These are phyloP conservation scores for Zasmidium citrigriseum DNA, from an alignment of 2,329 filamentous ascomycete species.

Conservation along the genomic window DNA sequence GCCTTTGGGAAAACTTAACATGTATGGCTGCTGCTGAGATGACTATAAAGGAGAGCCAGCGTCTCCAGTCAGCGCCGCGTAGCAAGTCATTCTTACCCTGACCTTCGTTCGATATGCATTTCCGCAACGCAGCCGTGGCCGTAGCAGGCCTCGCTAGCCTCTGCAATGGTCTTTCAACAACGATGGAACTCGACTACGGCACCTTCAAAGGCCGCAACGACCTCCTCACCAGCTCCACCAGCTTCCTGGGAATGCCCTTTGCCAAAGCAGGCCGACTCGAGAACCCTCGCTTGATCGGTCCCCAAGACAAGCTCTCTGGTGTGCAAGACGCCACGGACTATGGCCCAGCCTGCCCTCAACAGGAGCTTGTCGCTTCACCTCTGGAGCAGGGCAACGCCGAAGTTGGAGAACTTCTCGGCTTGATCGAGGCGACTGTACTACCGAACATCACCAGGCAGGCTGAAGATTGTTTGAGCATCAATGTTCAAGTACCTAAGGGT, in stretches of 20 bases:
- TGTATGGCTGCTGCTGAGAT: too few relatives aligned
- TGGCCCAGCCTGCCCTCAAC: constrained; percentile 12
- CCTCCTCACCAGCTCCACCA: neutral
- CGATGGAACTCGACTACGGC: constrained; percentile 10
- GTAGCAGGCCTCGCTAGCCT: too few relatives aligned
- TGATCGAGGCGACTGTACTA: constrained; percentile 7
- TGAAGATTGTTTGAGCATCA: constrained; percentile 15
- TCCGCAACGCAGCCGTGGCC: too few relatives aligned
- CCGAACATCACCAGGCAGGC: constrained; percentile 1
- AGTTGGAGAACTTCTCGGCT: constrained; percentile 7
- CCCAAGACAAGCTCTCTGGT: constrained; percentile 8
- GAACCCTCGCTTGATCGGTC: constrained; percentile 10
- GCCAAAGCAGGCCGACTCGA: constrained; percentile 6
- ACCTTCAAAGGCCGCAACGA: constrained; percentile 12
- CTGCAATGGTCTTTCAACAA: neutral
- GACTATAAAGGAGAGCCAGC: too few relatives aligned
- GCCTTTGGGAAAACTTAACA: too few relatives aligned
- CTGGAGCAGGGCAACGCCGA: constrained; percentile 4
- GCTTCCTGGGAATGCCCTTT: constrained; percentile 17
- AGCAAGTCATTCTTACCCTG: too few relatives aligned
- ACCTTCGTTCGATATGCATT: too few relatives aligned
- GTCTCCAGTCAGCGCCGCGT: too few relatives aligned
- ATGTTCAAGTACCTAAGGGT: constrained; percentile 7
- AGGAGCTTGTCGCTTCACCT: constrained; percentile 5
- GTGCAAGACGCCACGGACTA: constrained; percentile 9